Evolutionary conservation across 1,284 basidiomycete species (phyloP).

Genomic region (Malassezia obtusa): DNA sequence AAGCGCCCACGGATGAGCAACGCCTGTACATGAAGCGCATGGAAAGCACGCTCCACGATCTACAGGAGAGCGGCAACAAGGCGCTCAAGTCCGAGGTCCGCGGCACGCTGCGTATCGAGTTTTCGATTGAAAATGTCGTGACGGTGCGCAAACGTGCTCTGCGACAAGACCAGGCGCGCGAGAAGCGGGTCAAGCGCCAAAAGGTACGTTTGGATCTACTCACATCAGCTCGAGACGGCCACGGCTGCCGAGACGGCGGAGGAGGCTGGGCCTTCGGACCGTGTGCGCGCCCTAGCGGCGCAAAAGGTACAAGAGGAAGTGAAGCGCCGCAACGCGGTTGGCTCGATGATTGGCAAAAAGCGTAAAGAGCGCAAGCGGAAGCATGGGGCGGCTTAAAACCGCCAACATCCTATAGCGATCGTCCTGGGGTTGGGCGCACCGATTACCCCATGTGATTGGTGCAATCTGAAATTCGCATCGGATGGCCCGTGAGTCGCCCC

Average conservation of each 20-base stretch:
- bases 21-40: conserved; percentile 30
- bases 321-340: conserved; percentile 18
- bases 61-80: conserved; percentile 15
- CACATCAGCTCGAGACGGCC: background rate
- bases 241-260: background rate
- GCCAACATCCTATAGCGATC: background rate
- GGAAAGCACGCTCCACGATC: conserved; percentile 21
- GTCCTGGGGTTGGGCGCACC: background rate
- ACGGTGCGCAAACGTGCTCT: conserved; percentile 35
- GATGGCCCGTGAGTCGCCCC: no score
- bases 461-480: no score
- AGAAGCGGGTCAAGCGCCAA: conserved; percentile 20
- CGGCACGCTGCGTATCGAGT: conserved; percentile 41
- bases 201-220: conserved; percentile 1
- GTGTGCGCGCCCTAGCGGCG: background rate
- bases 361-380: conserved; percentile 28
- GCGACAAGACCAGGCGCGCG: conserved; percentile 25
- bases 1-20: conserved; percentile 19
- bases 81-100: conserved; percentile 33
- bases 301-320: background rate
- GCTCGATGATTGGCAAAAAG: conserved; percentile 41
- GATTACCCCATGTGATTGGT: no score
- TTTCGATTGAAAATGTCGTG: conserved; percentile 43
- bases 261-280: no score
- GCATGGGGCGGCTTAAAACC: background rate